A percentile compares a stretch with the other conserved stretches of the same genome.
Evolutionary conservation across 148 eudicot species (phyloP).

Genomic region (Euryodendron excelsum): DNA sequence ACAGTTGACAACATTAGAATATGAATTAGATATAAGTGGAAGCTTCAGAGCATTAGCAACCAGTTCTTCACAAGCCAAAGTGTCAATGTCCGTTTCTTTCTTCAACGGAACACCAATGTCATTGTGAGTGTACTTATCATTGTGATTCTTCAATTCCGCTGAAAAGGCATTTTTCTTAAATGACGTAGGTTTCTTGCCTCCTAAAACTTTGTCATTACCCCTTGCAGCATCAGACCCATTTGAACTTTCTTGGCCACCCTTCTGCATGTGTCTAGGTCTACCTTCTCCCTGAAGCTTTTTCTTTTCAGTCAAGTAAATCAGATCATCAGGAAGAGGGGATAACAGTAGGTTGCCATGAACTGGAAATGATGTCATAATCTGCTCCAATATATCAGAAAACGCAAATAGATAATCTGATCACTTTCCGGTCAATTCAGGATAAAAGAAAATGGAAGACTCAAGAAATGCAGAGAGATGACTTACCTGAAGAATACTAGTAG

Average conservation of each 20-base stretch:
- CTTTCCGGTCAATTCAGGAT: neutral
- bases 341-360: constrained; percentile 42
- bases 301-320: constrained; percentile 47
- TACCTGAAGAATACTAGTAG: constrained; percentile 76
- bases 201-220: constrained; percentile 30
- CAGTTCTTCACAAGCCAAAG: constrained; percentile 56
- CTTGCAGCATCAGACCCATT: constrained; percentile 27
- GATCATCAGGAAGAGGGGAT: constrained; percentile 74
- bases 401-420: constrained; percentile 2
- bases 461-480: constrained; percentile 21
- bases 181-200: constrained; percentile 32
- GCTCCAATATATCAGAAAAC: constrained; percentile 31
- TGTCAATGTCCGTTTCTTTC: constrained; percentile 42
- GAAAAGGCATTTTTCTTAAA: constrained; percentile 35
- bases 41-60: constrained; percentile 69
- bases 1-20: constrained; percentile 20
- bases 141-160: constrained; percentile 30
- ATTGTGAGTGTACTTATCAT: constrained; percentile 3
- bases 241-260: constrained; percentile 35
- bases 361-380: constrained; percentile 87
- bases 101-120: constrained; percentile 24
- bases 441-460: neutral
- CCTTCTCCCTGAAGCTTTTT: constrained; percentile 32
- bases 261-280: constrained; percentile 33
- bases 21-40: constrained; percentile 60